phyloP scores from a whole-genome alignment of 2,329 filamentous ascomycete species.

The Penicillium sp. region DNA sequence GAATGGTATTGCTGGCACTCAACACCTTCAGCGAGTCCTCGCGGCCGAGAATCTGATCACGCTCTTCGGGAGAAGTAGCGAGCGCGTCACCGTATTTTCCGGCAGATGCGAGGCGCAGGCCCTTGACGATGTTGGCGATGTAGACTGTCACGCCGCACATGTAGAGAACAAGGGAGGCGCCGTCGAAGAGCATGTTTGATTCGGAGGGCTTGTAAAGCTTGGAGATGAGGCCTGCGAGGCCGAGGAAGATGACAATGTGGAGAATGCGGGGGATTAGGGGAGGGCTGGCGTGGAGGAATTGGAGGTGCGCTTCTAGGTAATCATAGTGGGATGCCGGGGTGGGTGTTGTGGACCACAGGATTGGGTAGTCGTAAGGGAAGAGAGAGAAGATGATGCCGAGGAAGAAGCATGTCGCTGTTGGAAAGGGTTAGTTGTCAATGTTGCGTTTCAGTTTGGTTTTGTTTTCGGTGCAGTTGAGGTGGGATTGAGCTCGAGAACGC shows the following conservation, averaged over 20 bases:
- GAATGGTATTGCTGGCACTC: conserved; percentile 91
- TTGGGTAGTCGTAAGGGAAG: conserved; percentile 76
- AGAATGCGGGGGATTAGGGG: conserved; percentile 90
- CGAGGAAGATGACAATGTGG: conserved; percentile 86
- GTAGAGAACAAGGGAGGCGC: conserved; percentile 69
- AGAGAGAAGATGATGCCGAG: conserved; percentile 95
- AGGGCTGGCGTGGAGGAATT: conserved; percentile 86
- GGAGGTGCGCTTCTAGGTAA: conserved; percentile 84
- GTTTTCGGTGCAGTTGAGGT: not conserved
- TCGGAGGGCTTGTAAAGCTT: conserved; percentile 95
- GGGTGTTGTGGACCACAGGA: conserved; percentile 46
- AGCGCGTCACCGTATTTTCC: conserved; percentile 62
- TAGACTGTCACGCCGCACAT: conserved; percentile 90
- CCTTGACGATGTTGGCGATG: conserved; percentile 94
- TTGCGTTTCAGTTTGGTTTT: not conserved
- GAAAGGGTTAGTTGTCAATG: conserved; percentile 6
- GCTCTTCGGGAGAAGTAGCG: conserved; percentile 46
- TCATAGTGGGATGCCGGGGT: conserved; percentile 66
- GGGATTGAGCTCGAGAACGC: conserved; percentile 3
- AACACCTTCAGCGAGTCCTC: conserved; percentile 91
- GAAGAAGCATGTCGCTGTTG: conserved; percentile 86
- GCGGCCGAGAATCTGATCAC: conserved; percentile 69
- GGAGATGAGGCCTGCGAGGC: conserved; percentile 82
- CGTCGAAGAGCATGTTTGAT: conserved; percentile 92
- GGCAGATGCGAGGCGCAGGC: conserved; percentile 75